A percentile compares a stretch with the other conserved stretches of the same genome.
Evolutionary conservation across 139 green algal species (phyloP).

Genomic region (Chlorella ohadii): DNA sequence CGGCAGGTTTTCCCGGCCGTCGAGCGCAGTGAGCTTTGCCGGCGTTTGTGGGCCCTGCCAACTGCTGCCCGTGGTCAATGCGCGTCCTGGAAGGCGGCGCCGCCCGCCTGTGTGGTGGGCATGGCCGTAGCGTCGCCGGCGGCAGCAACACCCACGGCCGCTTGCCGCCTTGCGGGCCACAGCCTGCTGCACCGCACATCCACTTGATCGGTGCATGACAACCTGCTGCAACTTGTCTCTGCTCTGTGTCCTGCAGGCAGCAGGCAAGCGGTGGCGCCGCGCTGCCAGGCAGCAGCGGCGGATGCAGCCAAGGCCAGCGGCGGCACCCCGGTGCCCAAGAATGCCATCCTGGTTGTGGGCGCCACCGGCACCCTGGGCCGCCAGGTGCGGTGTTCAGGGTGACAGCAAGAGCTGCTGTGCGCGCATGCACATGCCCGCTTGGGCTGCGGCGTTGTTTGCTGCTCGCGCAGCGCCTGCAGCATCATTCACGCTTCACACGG

Average conservation of each 20-base stretch:
- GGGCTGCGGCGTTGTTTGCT: too few relatives aligned
- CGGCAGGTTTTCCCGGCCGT: background rate
- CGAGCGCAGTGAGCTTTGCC: slow-evolving; percentile 7
- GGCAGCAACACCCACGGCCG: background rate
- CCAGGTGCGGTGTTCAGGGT: slow-evolving; percentile 54
- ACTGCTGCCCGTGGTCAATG: background rate
- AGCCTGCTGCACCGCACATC: background rate
- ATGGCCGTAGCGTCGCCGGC: background rate
- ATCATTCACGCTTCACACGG: too few relatives aligned
- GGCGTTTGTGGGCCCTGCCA: background rate
- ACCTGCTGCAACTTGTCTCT: background rate
- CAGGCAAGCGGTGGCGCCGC: background rate
- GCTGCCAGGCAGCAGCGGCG: slow-evolving; percentile 1
- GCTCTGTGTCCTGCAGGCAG: background rate
- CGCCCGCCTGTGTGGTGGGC: background rate
- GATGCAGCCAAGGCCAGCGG: slow-evolving; percentile 2
- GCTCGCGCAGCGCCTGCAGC: too few relatives aligned
- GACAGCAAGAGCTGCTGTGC: too few relatives aligned
- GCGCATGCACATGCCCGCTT: too few relatives aligned
- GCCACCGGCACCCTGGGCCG: slow-evolving; percentile 96
- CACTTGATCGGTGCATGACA: background rate
- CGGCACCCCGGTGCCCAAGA: slow-evolving; percentile 87
- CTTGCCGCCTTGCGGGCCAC: background rate
- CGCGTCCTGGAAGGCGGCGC: background rate
- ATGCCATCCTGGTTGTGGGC: slow-evolving; percentile 93